A percentile compares a stretch with the other conserved stretches of the same genome.
These are phyloP conservation scores for Calocybe gangraenosa DNA, from an alignment of 768 basidiomycete genomes.

Conservation along the genomic window DNA sequence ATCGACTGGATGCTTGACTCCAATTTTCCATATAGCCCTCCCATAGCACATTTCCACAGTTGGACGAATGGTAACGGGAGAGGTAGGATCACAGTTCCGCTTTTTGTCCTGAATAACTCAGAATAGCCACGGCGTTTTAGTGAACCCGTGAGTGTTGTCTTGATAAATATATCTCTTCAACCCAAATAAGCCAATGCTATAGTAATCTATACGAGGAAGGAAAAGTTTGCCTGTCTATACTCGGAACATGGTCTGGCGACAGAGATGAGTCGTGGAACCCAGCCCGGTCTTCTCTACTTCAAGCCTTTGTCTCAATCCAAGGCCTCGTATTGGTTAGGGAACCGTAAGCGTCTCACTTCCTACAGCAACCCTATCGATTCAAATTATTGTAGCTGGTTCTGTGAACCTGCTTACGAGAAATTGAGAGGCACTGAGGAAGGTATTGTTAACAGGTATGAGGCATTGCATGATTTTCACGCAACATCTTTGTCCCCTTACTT, in stretches of 20 bases:
- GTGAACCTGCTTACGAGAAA: conserved; percentile 93
- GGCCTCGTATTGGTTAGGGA: conserved; percentile 90
- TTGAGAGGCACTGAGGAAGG: conserved; percentile 88
- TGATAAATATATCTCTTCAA: too few relatives aligned
- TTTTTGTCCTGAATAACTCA: conserved; percentile 7
- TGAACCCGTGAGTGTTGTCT: conserved; percentile 74
- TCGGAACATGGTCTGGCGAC: conserved; percentile 92
- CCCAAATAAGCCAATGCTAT: neutral
- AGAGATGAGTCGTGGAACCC: conserved; percentile 85
- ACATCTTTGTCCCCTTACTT: conserved; percentile 4
- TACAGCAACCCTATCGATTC: conserved; percentile 2
- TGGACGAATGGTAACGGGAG: conserved; percentile 95
- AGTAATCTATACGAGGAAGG: conserved; percentile 95
- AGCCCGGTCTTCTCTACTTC: conserved; percentile 78
- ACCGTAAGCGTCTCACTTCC: conserved; percentile 53
- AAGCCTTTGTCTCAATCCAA: conserved; percentile 92
- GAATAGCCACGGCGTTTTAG: conserved; percentile 25
- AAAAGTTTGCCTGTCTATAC: conserved; percentile 88
- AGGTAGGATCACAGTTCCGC: conserved; percentile 38
- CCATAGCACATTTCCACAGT: conserved; percentile 84
- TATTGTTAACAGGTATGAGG: conserved; percentile 71
- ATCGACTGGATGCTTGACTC: conserved; percentile 92
- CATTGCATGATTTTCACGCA: neutral
- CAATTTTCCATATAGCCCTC: conserved; percentile 79
- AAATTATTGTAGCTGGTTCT: conserved; percentile 61